A percentile compares a stretch with the other conserved stretches of the same genome.
phyloP scores from a whole-genome alignment of 2,329 filamentous ascomycete genomes.

The Cercospora janseana region DNA sequence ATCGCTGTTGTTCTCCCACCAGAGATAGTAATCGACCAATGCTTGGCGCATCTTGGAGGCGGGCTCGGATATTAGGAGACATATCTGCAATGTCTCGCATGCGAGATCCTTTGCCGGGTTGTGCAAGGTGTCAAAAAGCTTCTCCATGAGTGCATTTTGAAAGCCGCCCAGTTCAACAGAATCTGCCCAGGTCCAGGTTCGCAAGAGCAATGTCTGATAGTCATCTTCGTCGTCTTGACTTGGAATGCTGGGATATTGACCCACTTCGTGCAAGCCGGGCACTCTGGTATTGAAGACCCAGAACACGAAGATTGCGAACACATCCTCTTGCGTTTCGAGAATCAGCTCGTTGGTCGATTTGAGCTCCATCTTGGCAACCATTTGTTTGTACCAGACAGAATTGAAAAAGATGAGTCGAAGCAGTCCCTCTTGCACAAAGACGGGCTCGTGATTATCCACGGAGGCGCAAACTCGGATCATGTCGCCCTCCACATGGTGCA shows the following conservation, averaged over 20 bases:
- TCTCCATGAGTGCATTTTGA: slow-evolving; percentile 9
- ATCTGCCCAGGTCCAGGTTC: slow-evolving; percentile 12
- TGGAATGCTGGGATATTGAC: slow-evolving; percentile 6
- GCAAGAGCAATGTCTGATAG: slow-evolving; percentile 10
- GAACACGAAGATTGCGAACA: slow-evolving; percentile 10
- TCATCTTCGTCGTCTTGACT: slow-evolving; percentile 11
- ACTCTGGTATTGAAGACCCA: slow-evolving; percentile 6
- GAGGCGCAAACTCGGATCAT: slow-evolving; percentile 1
- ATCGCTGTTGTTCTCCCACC: slow-evolving; percentile 10
- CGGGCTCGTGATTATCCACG: slow-evolving; percentile 2
- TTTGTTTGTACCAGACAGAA: slow-evolving; percentile 6
- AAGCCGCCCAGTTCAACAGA: slow-evolving; percentile 4
- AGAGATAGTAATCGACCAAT: slow-evolving; percentile 12
- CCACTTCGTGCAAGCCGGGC: slow-evolving; percentile 5
- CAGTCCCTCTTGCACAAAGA: slow-evolving; percentile 13
- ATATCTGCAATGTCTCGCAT: slow-evolving; percentile 7
- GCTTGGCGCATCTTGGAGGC: slow-evolving; percentile 7
- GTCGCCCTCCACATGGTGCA: slow-evolving; percentile 10
- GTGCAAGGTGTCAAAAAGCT: slow-evolving; percentile 5
- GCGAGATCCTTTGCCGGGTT: slow-evolving; percentile 10
- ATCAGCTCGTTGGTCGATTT: slow-evolving; percentile 1
- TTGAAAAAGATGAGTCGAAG: slow-evolving; percentile 9
- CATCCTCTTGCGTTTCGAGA: slow-evolving; percentile 1
- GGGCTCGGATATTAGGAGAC: slow-evolving; percentile 2
- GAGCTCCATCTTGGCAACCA: not conserved